Evolutionary conservation across 2,329 filamentous ascomycete species (phyloP), one percentile per base, ranked within the genome.

Genomic region (Hypoxylon sp.): DNA sequence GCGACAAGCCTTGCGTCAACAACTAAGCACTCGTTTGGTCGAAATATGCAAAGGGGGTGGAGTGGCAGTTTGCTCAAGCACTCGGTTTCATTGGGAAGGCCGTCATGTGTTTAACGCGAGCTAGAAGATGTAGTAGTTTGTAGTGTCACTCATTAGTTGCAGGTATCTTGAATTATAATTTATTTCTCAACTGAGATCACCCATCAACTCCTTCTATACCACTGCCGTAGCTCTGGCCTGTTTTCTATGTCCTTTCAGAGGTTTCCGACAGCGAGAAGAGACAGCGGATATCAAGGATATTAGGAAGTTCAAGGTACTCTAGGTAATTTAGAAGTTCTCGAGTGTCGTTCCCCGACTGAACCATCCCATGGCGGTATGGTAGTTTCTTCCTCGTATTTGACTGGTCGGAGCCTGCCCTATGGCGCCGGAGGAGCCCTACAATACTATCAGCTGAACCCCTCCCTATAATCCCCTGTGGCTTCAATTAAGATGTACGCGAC

Each of bases 1-100:
- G 74, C 63, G 72, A 76, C 45, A 70, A 70, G 19, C 67, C 76
- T 16, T 77, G 75, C 61, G 69, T 71, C 51, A 76, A 75, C 46
- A 37, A 25, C 23, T 69, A n/a, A 60, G 16, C n/a, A 25, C 11
- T 11, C 23, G n/a, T 47, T 29, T 29, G 50, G 16, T 25, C 23
- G 3, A 30, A 23, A 14, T 7, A 51, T 27, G 16, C 5, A 11
- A 16, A 30, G 27, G 48, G 21, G 16, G n/a, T 23, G 41, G 21
- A 51, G 39, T 37, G 51, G 53, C 45, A 55, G 43, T 56, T 51
- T 51, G 29, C 19, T 47, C 12, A 56, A 50, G 34, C 30, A 41
- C 19, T 47, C 56, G 29, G 30, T 58, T 53, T 25, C 46, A 39
- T 29, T 50, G 11, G 45, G 61, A 25, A 55, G 63, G 57, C 21